Conservation (phyloP, 2,329 filamentous ascomycete genomes). For the Trichophyton schoenleinii region DNA sequence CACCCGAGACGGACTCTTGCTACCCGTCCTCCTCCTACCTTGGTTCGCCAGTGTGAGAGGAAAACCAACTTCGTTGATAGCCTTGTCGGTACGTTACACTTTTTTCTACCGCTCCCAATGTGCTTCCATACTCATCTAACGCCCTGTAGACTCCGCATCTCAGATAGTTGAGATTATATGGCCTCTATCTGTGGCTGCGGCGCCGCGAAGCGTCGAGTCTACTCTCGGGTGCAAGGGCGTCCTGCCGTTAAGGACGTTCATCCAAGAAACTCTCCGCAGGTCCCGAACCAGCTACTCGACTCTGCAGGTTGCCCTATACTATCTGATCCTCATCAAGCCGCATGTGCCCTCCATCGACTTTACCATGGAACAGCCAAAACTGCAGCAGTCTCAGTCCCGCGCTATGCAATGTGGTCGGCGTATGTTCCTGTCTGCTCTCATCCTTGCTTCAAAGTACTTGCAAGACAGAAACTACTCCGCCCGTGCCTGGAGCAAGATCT, state of each 20-base stretch:
- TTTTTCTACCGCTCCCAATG: constrained; percentile 21
- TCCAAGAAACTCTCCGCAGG: constrained; percentile 88
- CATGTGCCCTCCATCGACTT: constrained; percentile 72
- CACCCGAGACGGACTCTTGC: constrained; percentile 36
- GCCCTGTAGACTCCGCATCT: constrained; percentile 70
- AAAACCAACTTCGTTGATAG: constrained; percentile 93
- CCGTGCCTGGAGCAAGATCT: constrained; percentile 97
- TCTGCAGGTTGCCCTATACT: constrained; percentile 90
- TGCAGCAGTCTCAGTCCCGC: constrained; percentile 53
- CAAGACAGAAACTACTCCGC: constrained; percentile 97
- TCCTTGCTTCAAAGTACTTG: constrained; percentile 92
- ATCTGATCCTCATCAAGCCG: constrained; percentile 84
- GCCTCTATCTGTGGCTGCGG: constrained; percentile 74
- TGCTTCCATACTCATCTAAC: constrained; percentile 22
- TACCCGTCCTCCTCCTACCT: constrained; percentile 55
- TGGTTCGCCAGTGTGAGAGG: constrained; percentile 78
- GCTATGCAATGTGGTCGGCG: constrained; percentile 89
- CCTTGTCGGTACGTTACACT: constrained; percentile 75
- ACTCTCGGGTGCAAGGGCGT: constrained; percentile 57
- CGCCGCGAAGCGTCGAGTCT: constrained; percentile 51
- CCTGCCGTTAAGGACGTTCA: constrained; percentile 83
- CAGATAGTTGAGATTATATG: constrained; percentile 96
- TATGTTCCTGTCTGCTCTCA: constrained; percentile 92
- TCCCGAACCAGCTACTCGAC: constrained; percentile 97
- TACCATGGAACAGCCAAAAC: constrained; percentile 69